phyloP scores from a whole-genome alignment of 2,329 filamentous ascomycete genomes.

The Cordyceps farinosa region DNA sequence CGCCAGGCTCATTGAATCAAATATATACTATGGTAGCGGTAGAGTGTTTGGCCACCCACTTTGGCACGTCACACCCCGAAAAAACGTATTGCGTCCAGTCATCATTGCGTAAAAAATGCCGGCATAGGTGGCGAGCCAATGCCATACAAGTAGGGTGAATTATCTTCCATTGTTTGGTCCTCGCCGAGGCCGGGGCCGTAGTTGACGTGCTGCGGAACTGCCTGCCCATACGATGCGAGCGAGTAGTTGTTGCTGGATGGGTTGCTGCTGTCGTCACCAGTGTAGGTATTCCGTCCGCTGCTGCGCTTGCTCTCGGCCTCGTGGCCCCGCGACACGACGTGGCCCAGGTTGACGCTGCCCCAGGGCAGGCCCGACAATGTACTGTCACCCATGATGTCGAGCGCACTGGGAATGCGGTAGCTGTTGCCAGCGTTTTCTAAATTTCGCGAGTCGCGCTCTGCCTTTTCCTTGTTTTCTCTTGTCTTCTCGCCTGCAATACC shows the following conservation, averaged over 20 bases:
- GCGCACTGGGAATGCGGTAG: conserved; percentile 58
- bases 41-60: neutral
- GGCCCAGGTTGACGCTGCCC: conserved; percentile 64
- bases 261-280: conserved; percentile 33
- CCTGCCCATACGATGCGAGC: conserved; percentile 23
- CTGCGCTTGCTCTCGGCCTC: conserved; percentile 44
- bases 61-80: neutral
- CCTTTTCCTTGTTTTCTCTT: conserved; percentile 63
- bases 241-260: conserved; percentile 22
- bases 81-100: neutral
- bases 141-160: conserved; percentile 26
- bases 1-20: neutral
- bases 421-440: conserved; percentile 59
- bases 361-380: conserved; percentile 65
- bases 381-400: conserved; percentile 49
- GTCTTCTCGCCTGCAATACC: conserved; percentile 60
- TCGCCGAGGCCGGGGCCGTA: conserved; percentile 34
- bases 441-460: conserved; percentile 61
- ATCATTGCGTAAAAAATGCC: conserved; percentile 6
- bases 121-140: conserved; percentile 20
- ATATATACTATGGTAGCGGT: neutral
- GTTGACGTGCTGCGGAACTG: conserved; percentile 28
- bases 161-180: conserved; percentile 32
- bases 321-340: conserved; percentile 49
- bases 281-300: conserved; percentile 32